phyloP scores from a whole-genome alignment of 2,329 filamentous ascomycete genomes.

The Claviceps purpurea region DNA sequence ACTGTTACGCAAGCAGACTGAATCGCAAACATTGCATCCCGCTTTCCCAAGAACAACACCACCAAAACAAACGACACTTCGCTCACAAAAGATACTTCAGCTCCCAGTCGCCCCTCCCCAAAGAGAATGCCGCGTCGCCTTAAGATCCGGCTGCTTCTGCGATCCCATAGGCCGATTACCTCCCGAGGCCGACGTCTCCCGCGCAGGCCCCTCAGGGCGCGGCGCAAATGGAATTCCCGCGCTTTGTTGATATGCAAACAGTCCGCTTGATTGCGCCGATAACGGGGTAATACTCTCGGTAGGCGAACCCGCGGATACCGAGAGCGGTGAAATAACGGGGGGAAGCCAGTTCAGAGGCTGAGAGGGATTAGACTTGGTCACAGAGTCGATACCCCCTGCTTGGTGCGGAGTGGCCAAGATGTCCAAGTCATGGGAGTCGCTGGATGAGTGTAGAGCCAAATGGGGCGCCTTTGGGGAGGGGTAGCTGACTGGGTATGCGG shows the following conservation, averaged over 20 bases:
- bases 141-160: not conserved
- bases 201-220: constrained; percentile 5
- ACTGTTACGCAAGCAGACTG: no score
- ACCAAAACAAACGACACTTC: not conserved
- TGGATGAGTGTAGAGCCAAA: constrained; percentile 13
- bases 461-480: constrained; percentile 19
- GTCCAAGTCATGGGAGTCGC: constrained; percentile 17
- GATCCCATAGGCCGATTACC: not conserved
- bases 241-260: constrained; percentile 22
- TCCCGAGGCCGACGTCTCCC: not conserved
- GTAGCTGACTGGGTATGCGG: constrained; percentile 15
- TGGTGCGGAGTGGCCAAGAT: constrained; percentile 43
- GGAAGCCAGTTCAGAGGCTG: constrained; percentile 38
- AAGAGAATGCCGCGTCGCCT: not conserved
- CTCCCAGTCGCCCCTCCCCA: not conserved
- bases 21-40: no score
- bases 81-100: no score
- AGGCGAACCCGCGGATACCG: constrained; percentile 17
- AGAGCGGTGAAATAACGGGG: constrained; percentile 28
- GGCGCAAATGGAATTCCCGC: constrained; percentile 36
- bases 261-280: constrained; percentile 9
- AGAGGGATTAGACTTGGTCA: constrained; percentile 18
- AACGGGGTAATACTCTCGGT: constrained; percentile 11
- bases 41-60: not conserved
- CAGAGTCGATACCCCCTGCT: constrained; percentile 36